Base-by-base conservation (phyloP, 805 yeast species). In the Ascoidea rubescens region DNA sequence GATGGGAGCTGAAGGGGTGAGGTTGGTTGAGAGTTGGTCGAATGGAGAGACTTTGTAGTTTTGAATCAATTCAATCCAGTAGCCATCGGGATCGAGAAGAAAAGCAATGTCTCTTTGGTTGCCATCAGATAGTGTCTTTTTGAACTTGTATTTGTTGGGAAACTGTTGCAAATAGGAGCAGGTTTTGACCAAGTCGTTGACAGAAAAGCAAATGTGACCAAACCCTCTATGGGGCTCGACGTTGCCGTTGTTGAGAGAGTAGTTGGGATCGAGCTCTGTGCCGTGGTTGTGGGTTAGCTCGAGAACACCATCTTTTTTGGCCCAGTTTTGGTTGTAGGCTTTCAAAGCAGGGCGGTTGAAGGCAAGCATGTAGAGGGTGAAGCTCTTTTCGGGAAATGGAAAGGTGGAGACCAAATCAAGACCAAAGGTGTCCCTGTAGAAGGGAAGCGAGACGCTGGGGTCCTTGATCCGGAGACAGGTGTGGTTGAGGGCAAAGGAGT, bases 91-190 rank as follows among this genome's bases (percentile, higher is more conserved):
- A 62, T 93, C 99, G 59, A 90, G 76, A 5, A 84, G 95, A 67
- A 91, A 93, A 0, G 98, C 98, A 70, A 93, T 90, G 66, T 88
- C 76, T 67, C 81, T 82, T 69, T 87, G 96, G 68, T 96, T 81
- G 44, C 99, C 99, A 64, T 91, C 98, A 45, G 78, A 67, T 58
- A 90, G 71, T 63, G 74, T 86, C 74, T 91, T 93, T 69, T 90
- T 79, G 73, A 91, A 91, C 50, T 68, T 64, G 52, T 84, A 96
- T 21, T 83, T 85, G 48, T 73, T 70, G 1, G 67, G 65, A 54
- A 91, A 71, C 14, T 53, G 54, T 31, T 70, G 65, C 46, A 69
- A 68, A n/a, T n/a, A n/a, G n/a, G n/a, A n/a, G 66, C 91, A 88
- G 5, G 81, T 70, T 8, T 64, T 75, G 51, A 68, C 80, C 53